A percentile compares a stretch with the other conserved stretches of the same genome.
These are phyloP conservation scores for Xylariaceae sp. DNA, from an alignment of 2,329 filamentous ascomycete genomes.

Conservation along the genomic window DNA sequence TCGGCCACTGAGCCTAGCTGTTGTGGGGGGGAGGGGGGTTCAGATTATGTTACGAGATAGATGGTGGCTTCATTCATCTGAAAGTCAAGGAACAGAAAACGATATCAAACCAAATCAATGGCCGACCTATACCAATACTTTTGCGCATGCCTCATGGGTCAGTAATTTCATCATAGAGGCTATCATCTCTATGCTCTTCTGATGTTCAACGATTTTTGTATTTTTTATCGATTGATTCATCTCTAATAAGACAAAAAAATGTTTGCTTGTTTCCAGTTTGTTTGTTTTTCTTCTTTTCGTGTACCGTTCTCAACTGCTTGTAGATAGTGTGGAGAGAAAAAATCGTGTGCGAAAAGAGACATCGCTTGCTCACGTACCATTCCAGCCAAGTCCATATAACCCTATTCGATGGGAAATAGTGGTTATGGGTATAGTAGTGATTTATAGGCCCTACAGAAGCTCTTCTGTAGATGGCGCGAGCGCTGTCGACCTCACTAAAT, in stretches of 20 bases:
- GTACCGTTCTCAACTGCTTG: constrained; percentile 5
- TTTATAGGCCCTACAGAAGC: background rate
- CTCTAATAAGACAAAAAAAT: constrained; percentile 28
- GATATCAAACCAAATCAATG: too few relatives aligned
- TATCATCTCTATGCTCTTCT: too few relatives aligned
- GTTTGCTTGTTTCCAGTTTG: constrained; percentile 22
- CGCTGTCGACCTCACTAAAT: background rate
- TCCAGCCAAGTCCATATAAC: constrained; percentile 19
- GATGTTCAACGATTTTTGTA: constrained; percentile 21
- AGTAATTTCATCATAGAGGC: too few relatives aligned
- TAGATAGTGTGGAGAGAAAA: constrained; percentile 13
- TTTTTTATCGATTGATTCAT: constrained; percentile 27
- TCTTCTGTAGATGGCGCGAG: background rate
- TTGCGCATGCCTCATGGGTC: too few relatives aligned
- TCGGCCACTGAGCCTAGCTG: too few relatives aligned
- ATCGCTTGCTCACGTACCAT: constrained; percentile 16
- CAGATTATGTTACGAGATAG: too few relatives aligned
- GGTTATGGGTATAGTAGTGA: constrained; percentile 3
- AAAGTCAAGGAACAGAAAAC: too few relatives aligned
- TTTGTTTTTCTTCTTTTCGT: constrained; percentile 20
- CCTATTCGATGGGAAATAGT: constrained; percentile 16
- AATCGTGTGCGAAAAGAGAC: constrained; percentile 36
- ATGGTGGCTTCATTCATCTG: too few relatives aligned
- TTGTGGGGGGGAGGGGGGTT: too few relatives aligned
- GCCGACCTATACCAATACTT: too few relatives aligned